These are phyloP conservation scores for Pouteria glomerata DNA, from an alignment of 148 eudicot species.

Conservation along the genomic window DNA sequence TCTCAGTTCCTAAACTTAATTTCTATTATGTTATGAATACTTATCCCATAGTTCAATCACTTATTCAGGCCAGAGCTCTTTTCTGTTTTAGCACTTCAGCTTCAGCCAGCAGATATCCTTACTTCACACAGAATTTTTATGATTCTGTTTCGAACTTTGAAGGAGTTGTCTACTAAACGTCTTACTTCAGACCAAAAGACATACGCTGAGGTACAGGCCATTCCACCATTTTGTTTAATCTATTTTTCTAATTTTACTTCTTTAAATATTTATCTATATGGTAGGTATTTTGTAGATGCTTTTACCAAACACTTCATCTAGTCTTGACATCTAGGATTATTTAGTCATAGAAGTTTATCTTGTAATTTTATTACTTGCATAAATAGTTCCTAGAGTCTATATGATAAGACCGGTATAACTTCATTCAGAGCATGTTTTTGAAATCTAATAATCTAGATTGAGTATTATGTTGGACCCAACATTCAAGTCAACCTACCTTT, in stretches of 20 bases:
- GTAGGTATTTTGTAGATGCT: background rate
- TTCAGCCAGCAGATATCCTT: constrained; percentile 77
- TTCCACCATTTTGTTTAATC: constrained; percentile 8
- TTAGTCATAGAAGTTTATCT: background rate
- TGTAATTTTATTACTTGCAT: background rate
- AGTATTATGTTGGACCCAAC: background rate
- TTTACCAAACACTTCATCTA: background rate
- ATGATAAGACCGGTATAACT: background rate
- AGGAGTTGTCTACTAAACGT: constrained; percentile 91
- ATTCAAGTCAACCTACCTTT: background rate
- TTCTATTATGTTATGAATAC: background rate
- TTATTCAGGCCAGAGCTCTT: constrained; percentile 81
- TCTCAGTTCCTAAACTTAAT: background rate
- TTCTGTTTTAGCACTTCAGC: constrained; percentile 78
- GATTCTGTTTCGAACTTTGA: constrained; percentile 83
- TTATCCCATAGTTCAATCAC: constrained; percentile 15
- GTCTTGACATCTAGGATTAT: background rate
- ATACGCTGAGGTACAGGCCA: constrained; percentile 66
- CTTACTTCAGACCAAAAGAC: constrained; percentile 83
- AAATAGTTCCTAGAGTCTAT: background rate
- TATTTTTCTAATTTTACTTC: background rate
- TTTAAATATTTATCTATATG: background rate
- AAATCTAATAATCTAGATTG: background rate
- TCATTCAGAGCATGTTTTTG: background rate
- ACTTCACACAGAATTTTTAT: constrained; percentile 87